Percentiles rank a stretch among this genome's conserved stretches.
Conservation (phyloP, 1,284 basidiomycete genomes). For the Papiliotrema terrestris region DNA sequence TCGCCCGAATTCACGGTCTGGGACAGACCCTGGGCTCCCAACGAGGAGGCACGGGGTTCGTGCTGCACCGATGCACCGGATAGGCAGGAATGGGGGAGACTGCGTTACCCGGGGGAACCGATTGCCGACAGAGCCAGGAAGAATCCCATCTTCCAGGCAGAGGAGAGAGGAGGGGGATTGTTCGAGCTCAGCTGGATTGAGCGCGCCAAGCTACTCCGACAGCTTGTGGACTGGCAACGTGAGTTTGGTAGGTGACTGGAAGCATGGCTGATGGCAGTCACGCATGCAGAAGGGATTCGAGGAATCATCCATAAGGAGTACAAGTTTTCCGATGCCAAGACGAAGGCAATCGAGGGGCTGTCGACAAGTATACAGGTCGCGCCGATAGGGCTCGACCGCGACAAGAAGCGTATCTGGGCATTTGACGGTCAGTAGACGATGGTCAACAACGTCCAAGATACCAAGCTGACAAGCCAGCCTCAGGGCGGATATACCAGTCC, state of each 20-base stretch:
- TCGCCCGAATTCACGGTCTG: conserved; percentile 44
- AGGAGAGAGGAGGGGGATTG: conserved; percentile 31
- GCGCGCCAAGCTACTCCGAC: conserved; percentile 37
- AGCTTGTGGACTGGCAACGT: conserved; percentile 49
- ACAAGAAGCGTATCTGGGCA: conserved; percentile 44
- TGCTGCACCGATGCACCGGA: conserved; percentile 32
- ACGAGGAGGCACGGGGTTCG: conserved; percentile 35
- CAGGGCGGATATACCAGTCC: conserved; percentile 41
- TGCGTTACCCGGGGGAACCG: conserved; percentile 34
- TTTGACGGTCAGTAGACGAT: conserved; percentile 38
- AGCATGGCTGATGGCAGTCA: conserved; percentile 22
- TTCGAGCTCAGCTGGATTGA: conserved; percentile 45
- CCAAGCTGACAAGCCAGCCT: conserved; percentile 18
- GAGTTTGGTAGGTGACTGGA: conserved; percentile 5
- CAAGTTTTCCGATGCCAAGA: conserved; percentile 20
- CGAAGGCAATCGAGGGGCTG: conserved; percentile 14
- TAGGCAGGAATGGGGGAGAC: conserved; percentile 27
- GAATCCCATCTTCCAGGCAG: conserved; percentile 35
- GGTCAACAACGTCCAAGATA: background rate
- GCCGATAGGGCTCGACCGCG: conserved; percentile 38
- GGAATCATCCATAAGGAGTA: conserved; percentile 35
- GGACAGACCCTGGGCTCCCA: conserved; percentile 41
- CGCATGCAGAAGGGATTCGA: conserved; percentile 34
- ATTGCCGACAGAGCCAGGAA: conserved; percentile 14
- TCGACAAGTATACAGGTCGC: conserved; percentile 18